These are phyloP conservation scores for Boletellus emodensis DNA, from an alignment of 768 basidiomycete species.

Conservation along the genomic window DNA sequence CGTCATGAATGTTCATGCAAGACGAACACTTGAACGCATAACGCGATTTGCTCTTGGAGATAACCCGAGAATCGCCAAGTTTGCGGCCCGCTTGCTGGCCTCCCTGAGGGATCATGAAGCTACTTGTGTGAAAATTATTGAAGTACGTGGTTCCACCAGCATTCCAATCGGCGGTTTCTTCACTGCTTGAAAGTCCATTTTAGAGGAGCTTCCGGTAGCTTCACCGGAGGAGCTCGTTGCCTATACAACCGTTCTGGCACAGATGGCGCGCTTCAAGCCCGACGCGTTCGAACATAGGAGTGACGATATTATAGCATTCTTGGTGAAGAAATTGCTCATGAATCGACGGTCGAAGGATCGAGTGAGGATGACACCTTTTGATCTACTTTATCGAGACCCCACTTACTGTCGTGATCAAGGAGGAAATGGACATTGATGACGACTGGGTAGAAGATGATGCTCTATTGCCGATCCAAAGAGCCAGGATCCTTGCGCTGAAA, in stretches of 20 bases:
- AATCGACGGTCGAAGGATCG: slow-evolving; percentile 42
- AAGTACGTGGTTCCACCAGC: slow-evolving; percentile 43
- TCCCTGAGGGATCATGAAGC: slow-evolving; percentile 51
- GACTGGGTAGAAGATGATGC: slow-evolving; percentile 78
- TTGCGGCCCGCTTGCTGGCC: slow-evolving; percentile 72
- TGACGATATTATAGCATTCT: slow-evolving; percentile 65
- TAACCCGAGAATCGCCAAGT: slow-evolving; percentile 73
- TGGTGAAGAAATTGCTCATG: slow-evolving; percentile 71
- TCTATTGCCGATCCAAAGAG: slow-evolving; percentile 53
- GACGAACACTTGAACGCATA: slow-evolving; percentile 65
- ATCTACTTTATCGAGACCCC: background rate
- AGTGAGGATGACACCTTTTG: slow-evolving; percentile 34
- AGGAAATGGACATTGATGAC: slow-evolving; percentile 53
- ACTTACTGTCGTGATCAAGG: slow-evolving; percentile 33
- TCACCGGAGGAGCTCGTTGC: slow-evolving; percentile 55
- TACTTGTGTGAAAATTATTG: slow-evolving; percentile 52
- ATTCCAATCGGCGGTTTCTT: background rate
- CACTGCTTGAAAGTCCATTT: slow-evolving; percentile 47
- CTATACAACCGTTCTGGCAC: slow-evolving; percentile 66
- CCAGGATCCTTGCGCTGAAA: slow-evolving; percentile 76
- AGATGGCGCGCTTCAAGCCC: slow-evolving; percentile 65
- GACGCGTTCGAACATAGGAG: slow-evolving; percentile 77
- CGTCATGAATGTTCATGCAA: slow-evolving; percentile 24
- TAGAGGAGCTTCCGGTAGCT: slow-evolving; percentile 45
- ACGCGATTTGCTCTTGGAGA: slow-evolving; percentile 54